Conservation (phyloP, 2,329 filamentous ascomycete species). For the Zarea fungicola region DNA sequence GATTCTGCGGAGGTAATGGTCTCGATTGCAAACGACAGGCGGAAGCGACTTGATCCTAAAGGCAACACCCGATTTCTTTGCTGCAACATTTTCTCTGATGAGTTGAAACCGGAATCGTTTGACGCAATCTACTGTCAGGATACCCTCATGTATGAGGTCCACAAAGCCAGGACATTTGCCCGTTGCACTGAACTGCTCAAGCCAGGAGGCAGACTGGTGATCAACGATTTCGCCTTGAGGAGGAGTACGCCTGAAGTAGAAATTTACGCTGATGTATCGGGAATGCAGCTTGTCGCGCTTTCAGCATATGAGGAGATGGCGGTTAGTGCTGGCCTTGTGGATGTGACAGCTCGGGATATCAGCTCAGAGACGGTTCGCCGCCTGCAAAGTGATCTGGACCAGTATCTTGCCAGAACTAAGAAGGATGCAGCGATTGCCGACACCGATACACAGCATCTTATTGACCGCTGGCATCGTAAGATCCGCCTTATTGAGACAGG, state of each 20-base stretch:
- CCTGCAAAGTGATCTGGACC: background rate
- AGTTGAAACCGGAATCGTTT: background rate
- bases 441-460: too few species aligned
- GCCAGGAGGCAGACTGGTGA: background rate
- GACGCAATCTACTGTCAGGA: background rate
- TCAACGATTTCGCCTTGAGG: background rate
- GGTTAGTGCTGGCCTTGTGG: background rate
- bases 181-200: background rate
- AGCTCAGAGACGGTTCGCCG: background rate
- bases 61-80: background rate
- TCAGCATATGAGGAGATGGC: background rate
- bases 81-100: background rate
- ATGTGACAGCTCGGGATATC: background rate
- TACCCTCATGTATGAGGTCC: background rate
- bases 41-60: background rate
- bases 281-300: background rate
- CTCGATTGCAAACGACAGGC: background rate
- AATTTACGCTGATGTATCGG: background rate
- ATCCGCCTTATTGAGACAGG: too few species aligned
- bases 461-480: too few species aligned
- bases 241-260: background rate
- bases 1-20: background rate
- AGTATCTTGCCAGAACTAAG: too few species aligned
- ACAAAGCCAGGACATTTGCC: background rate
- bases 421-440: too few species aligned